Conservation (phyloP, 1,139 yeast genomes). For the Saccharomyces hybrid region DNA sequence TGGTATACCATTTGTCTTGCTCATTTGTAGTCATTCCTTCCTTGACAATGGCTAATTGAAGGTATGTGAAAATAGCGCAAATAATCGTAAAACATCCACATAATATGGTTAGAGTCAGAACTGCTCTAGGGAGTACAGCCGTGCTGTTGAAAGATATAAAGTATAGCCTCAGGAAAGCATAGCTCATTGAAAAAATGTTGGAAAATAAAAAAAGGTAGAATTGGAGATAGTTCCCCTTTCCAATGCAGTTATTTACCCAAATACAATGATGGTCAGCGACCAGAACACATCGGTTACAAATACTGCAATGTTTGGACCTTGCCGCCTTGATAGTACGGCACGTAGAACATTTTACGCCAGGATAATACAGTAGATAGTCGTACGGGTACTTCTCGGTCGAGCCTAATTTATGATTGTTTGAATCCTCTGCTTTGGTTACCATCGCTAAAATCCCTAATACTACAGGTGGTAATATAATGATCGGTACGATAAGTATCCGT, state of each 20-base stretch:
- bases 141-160: slow-evolving; percentile 7
- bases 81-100: slow-evolving; percentile 49
- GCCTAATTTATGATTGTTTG: slow-evolving; percentile 3
- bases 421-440: slow-evolving; percentile 16
- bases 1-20: slow-evolving; percentile 70
- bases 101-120: slow-evolving; percentile 32
- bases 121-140: slow-evolving; percentile 5
- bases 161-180: slow-evolving; percentile 43
- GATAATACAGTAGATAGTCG: slow-evolving; percentile 56
- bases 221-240: slow-evolving; percentile 64
- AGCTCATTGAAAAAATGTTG: slow-evolving; percentile 48
- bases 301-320: slow-evolving; percentile 79
- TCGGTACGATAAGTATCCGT: slow-evolving; percentile 17
- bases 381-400: slow-evolving; percentile 33
- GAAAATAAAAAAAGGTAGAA: slow-evolving; percentile 55
- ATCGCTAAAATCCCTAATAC: slow-evolving; percentile 18
- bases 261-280: slow-evolving; percentile 86
- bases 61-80: slow-evolving; percentile 47
- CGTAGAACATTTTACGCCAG: slow-evolving; percentile 38
- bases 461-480: slow-evolving; percentile 14
- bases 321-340: slow-evolving; percentile 73
- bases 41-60: slow-evolving; percentile 57
- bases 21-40: slow-evolving; percentile 92
- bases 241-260: slow-evolving; percentile 93
- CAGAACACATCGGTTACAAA: slow-evolving; percentile 60